Evolutionary conservation across 306 rosid genomes (phyloP).

Genomic region (Hylodesmum podocarpum): DNA sequence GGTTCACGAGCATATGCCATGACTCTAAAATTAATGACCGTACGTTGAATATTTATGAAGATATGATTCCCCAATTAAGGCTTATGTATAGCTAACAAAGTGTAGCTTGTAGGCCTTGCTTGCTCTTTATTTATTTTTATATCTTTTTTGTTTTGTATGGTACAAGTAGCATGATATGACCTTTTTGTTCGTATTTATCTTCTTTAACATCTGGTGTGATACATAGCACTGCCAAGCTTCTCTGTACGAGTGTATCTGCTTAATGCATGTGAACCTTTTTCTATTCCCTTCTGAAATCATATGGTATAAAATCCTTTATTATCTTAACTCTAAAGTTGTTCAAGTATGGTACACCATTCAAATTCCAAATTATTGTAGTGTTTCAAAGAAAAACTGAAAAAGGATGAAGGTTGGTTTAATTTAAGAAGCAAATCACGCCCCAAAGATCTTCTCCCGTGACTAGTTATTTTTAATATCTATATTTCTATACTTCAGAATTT

Average conservation of each 20-base stretch:
- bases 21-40: background rate
- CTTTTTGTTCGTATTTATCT: slow-evolving; percentile 5
- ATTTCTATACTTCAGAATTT: too few species aligned
- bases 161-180: background rate
- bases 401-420: background rate
- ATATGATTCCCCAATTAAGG: too few species aligned
- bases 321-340: background rate
- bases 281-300: background rate
- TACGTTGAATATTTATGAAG: background rate
- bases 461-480: too few species aligned
- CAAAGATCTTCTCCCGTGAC: background rate
- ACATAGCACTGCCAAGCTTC: slow-evolving; percentile 4
- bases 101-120: background rate
- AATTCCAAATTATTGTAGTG: background rate
- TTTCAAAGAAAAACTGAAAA: background rate
- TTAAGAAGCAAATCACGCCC: background rate
- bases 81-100: too few species aligned
- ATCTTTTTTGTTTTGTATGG: background rate
- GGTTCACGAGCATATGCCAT: background rate
- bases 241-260: background rate
- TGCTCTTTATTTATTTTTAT: background rate
- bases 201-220: background rate
- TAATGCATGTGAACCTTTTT: slow-evolving; percentile 1
- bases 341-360: background rate
- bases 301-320: background rate